Base-by-base conservation (phyloP, 192 early-diverging fungal species). In the Backusella liffmaniae region DNA sequence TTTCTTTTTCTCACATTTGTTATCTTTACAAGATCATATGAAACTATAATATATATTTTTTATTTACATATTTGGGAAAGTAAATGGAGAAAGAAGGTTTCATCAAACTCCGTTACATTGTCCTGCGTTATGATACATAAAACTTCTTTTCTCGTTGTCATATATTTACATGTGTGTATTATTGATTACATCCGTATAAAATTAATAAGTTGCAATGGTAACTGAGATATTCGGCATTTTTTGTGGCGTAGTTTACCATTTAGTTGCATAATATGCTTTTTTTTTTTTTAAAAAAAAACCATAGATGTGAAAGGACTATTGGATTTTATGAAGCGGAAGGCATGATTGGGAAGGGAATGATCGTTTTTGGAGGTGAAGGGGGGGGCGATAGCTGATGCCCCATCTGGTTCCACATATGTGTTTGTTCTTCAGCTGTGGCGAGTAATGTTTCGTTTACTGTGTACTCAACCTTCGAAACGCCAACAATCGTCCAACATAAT, bases 401-500 rank as follows among this genome's bases (percentile, higher is more conserved):
- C 23, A 12, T 29, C 23, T 62, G 56, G 26, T 29, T 62, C 56
- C 56, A 62, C 12, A 62, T 4, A 4, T 29, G 21, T 62, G 56
- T 12, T 29, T 62, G 56, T 10, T 62, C 56, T 62, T 62, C 29
- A 12, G 56, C 56, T 8, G 56, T 18, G 9, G 32, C 35, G 15
- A 37, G 16, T 69, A 29, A 26, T 46, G 34, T 8, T 18, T 71
- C 41, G 16, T 41, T 15, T 4, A 41, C 29, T 29, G 26, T 70
- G 26, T 79, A 44, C 46, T 79, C 77, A 76, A 83, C 90, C 73
- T 85, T 88, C 69, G 91, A 88, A 76, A 94, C 91, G 44, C 91
- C 91, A 67, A 94, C 93, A 72, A 94, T 93, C 4, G 93, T 94
- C 93, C 93, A 94, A 84, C 92, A 94, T 62, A 93, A 81, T 75